phyloP scores from a whole-genome alignment of 805 yeast genomes.

The Candida methanosorbosa region DNA sequence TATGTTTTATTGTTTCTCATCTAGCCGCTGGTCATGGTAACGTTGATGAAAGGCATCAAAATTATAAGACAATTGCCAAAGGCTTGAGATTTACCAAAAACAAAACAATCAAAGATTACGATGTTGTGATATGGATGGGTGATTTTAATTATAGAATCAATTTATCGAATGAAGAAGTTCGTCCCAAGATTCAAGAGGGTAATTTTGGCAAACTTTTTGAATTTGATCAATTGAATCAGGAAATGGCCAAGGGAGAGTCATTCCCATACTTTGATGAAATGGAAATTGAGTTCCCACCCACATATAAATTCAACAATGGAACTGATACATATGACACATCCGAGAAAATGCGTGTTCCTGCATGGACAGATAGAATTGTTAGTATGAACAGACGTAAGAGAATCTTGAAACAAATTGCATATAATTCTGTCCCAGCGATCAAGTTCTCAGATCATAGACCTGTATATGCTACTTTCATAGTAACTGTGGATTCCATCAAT shows the following conservation, averaged over 20 bases:
- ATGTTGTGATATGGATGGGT: constrained; percentile 83
- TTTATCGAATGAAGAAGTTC: constrained; percentile 62
- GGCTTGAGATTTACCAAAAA: constrained; percentile 58
- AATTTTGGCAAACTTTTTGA: constrained; percentile 49
- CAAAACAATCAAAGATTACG: constrained; percentile 63
- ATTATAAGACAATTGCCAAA: constrained; percentile 69
- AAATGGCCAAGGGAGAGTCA: constrained; percentile 67
- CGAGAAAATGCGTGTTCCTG: constrained; percentile 88
- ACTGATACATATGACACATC: constrained; percentile 77
- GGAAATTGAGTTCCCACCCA: constrained; percentile 76
- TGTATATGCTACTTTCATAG: constrained; percentile 63
- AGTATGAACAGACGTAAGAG: constrained; percentile 46
- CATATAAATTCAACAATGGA: constrained; percentile 90
- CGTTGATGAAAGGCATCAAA: constrained; percentile 75
- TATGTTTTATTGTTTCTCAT: constrained; percentile 81
- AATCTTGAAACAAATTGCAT: constrained; percentile 49
- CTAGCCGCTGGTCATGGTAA: constrained; percentile 88
- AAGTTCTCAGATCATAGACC: constrained; percentile 87
- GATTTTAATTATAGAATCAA: constrained; percentile 85
- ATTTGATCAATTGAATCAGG: constrained; percentile 70
- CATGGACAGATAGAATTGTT: constrained; percentile 93
- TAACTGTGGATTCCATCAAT: constrained; percentile 58
- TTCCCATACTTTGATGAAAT: constrained; percentile 79
- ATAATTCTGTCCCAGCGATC: constrained; percentile 49
- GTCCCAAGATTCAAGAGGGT: constrained; percentile 27